A percentile compares a stretch with the other conserved stretches of the same genome.
phyloP scores from a whole-genome alignment of 2,329 filamentous ascomycete genomes.

The Chaetothyriales sp. region DNA sequence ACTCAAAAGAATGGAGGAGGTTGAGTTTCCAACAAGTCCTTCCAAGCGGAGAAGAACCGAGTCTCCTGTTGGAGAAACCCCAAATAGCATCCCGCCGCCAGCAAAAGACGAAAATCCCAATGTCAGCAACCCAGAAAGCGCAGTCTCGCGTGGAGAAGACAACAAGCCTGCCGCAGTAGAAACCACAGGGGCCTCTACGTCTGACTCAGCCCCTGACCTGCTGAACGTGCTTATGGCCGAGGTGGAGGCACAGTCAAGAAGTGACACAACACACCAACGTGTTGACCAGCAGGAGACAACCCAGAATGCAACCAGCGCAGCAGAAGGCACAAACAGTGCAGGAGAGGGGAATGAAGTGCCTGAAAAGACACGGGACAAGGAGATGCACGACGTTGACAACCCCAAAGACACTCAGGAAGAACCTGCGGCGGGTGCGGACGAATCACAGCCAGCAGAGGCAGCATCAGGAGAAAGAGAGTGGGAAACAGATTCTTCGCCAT shows the following conservation, averaged over 20 bases:
- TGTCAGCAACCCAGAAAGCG: neutral
- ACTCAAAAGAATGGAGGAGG: neutral
- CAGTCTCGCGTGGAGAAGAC: neutral
- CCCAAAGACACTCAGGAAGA: neutral
- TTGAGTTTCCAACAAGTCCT: constrained; percentile 13
- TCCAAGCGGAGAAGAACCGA: constrained; percentile 12
- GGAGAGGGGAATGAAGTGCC: neutral
- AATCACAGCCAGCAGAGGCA: neutral
- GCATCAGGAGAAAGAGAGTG: constrained; percentile 41
- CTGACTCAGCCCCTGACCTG: neutral
- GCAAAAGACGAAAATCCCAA: neutral
- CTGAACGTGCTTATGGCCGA: neutral
- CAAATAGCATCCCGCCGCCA: neutral
- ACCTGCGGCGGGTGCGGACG: neutral
- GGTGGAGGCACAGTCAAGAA: neutral
- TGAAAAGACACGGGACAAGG: neutral
- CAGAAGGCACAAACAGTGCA: neutral
- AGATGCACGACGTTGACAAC: neutral
- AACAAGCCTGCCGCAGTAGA: neutral
- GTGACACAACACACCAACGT: neutral
- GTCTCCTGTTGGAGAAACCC: constrained; percentile 7
- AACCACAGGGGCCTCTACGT: neutral
- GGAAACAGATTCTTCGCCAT: constrained; percentile 66
- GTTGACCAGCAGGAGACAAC: neutral
- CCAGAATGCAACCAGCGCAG: neutral